Base-by-base conservation (phyloP, 2,329 filamentous ascomycete genomes). In the Diaporthe vexans region DNA sequence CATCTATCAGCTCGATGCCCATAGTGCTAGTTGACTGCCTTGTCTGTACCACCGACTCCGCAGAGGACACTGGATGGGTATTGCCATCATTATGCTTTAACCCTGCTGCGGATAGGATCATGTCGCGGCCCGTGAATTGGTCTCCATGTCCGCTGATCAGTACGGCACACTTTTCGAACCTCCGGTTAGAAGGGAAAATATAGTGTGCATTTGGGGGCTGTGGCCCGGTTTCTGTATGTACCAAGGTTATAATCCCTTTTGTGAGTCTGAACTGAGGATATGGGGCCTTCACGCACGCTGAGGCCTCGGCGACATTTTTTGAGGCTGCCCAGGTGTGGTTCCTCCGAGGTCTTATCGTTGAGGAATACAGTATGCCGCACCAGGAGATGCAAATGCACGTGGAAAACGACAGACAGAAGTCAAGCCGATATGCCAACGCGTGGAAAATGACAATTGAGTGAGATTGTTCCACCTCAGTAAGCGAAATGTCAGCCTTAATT, bases 121-220 rank as follows among this genome's bases (percentile, higher is more conserved):
- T 43, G 37, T 61, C 24, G 7, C 58, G 58, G 37, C 37, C 58
- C 13, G 58, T 61, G 1, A 26, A 26, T 5, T 3, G n/a, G 58
- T 46, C 58, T 15, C 46, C 58, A 13, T 61, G n/a, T 29, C 58
- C 58, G 37, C 58, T 61, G 37, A 61, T 19, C 37, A 61, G 19
- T 37, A 61, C 7, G 58, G 35, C 58, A 24, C n/a, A 61, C 43
- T 19, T 61, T 15, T 46, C 37, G 35, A 17, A 13, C 37, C n/a
- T 15, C n/a, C 40, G 15, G 19, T 10, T 61, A 13, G 35, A 61
- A 29, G 58, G 58, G 37, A 29, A 46, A 8, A 61, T 61, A 15
- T 26, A 61, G 6, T 61, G 37, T 29, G 58, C 58, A 43, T 61
- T 61, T 19, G 58, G 58, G 7, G 37, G 37, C 15, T 46, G 35